phyloP scores from a whole-genome alignment of 2,329 filamentous ascomycete species.

The Penicillium frequentans region DNA sequence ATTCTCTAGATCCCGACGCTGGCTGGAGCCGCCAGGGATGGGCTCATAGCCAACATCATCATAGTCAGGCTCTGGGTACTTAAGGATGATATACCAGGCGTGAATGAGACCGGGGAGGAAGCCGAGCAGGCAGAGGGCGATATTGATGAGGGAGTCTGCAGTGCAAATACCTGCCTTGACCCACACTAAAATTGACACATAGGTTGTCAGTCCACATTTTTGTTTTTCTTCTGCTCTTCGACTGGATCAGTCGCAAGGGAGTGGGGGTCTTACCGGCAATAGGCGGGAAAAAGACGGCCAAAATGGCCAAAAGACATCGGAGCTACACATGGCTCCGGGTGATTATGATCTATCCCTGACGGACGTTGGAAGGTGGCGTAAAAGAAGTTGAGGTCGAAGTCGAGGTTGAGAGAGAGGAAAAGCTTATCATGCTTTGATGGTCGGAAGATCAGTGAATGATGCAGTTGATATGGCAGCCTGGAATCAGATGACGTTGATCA shows the following conservation, averaged over 20 bases:
- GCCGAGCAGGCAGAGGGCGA: constrained; percentile 79
- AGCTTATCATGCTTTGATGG: neutral
- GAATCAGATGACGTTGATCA: constrained; percentile 22
- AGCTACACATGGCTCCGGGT: constrained; percentile 53
- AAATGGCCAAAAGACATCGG: constrained; percentile 61
- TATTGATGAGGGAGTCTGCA: constrained; percentile 90
- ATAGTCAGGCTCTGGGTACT: constrained; percentile 73
- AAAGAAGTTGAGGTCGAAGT: neutral
- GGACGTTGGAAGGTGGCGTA: neutral
- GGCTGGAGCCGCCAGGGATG: constrained; percentile 57
- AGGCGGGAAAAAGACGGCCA: constrained; percentile 63
- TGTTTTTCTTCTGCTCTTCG: neutral
- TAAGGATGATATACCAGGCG: constrained; percentile 96
- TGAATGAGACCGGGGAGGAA: constrained; percentile 87
- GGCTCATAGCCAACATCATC: constrained; percentile 63
- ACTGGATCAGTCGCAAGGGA: constrained; percentile 7
- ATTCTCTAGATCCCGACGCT: constrained; percentile 37
- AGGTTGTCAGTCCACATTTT: constrained; percentile 30
- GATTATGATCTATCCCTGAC: constrained; percentile 16
- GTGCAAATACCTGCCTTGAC: constrained; percentile 93
- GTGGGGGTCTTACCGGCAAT: constrained; percentile 50
- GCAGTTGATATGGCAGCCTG: constrained; percentile 13
- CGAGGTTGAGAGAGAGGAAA: neutral
- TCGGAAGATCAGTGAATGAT: neutral
- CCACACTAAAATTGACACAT: constrained; percentile 67